Evolutionary conservation across 2,329 filamentous ascomycete genomes (phyloP).

Genomic region (Cercospora sp.): DNA sequence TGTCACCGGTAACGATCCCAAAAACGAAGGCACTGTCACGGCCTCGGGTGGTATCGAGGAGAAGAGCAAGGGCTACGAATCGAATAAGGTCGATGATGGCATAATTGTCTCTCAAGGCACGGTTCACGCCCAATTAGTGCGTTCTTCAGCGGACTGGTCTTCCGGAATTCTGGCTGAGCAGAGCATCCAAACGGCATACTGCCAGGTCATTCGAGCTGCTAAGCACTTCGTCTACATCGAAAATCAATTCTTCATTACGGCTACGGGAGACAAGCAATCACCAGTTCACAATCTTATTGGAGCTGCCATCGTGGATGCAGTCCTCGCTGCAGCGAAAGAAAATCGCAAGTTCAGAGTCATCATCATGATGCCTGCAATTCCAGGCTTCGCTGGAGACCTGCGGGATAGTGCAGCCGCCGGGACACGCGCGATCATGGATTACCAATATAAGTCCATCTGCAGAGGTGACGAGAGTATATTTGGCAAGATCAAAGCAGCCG

Average conservation of each 20-base stretch:
- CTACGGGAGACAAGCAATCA: slow-evolving; percentile 81
- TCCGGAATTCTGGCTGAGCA: slow-evolving; percentile 83
- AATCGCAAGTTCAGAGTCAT: slow-evolving; percentile 88
- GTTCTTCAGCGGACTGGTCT: slow-evolving; percentile 90
- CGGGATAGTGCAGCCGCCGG: slow-evolving; percentile 79
- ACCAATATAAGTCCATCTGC: slow-evolving; percentile 94
- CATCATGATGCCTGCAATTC: slow-evolving; percentile 84
- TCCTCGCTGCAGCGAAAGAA: slow-evolving; percentile 77
- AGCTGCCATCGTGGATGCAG: slow-evolving; percentile 84
- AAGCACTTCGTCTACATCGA: slow-evolving; percentile 97
- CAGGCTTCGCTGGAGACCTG: slow-evolving; percentile 91
- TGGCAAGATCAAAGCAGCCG: slow-evolving; percentile 70
- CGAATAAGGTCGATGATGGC: slow-evolving; percentile 29
- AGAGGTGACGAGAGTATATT: slow-evolving; percentile 91
- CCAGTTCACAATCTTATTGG: slow-evolving; percentile 90
- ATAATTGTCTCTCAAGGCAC: slow-evolving; percentile 60
- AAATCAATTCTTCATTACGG: slow-evolving; percentile 90
- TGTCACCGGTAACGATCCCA: slow-evolving; percentile 38
- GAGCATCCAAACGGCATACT: slow-evolving; percentile 85
- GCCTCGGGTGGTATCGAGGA: slow-evolving; percentile 38
- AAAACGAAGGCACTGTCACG: slow-evolving; percentile 36
- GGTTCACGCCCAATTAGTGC: slow-evolving; percentile 79
- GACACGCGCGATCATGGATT: slow-evolving; percentile 95
- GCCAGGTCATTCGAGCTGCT: slow-evolving; percentile 79
- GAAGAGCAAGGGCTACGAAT: slow-evolving; percentile 35